These are phyloP conservation scores for Solanum hybrid DNA, from an alignment of 305 asterid genomes.

Conservation along the genomic window DNA sequence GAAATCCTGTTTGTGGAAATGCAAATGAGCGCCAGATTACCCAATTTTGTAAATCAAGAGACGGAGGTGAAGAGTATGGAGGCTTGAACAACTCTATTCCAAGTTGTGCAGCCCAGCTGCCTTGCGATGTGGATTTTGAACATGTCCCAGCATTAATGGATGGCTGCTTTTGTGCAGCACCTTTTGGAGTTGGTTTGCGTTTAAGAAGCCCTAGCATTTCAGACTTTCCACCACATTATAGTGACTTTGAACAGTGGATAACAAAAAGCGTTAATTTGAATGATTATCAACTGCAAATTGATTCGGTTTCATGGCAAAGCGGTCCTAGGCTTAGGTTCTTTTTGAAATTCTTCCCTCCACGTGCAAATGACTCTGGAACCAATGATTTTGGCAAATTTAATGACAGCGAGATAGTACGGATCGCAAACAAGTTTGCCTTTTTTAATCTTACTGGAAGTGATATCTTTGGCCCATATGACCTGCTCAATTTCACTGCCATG, in stretches of 20 bases:
- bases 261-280: constrained; percentile 43
- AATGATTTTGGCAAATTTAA: constrained; percentile 30
- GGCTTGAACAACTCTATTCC: constrained; percentile 15
- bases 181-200: constrained; percentile 76
- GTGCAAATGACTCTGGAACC: constrained; percentile 6
- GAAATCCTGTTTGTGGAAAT: constrained; percentile 61
- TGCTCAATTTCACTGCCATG: constrained; percentile 70
- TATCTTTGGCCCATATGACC: constrained; percentile 91
- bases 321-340: constrained; percentile 81
- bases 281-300: constrained; percentile 48
- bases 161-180: constrained; percentile 75
- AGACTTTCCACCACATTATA: constrained; percentile 50
- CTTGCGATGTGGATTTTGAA: constrained; percentile 49
- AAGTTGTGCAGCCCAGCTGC: constrained; percentile 27
- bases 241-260: constrained; percentile 45
- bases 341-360: constrained; percentile 58
- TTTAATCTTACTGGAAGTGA: constrained; percentile 60
- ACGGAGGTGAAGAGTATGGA: constrained; percentile 20
- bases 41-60: constrained; percentile 50
- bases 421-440: constrained; percentile 49
- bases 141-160: constrained; percentile 46
- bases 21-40: constrained; percentile 16
- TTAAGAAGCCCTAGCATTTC: constrained; percentile 86
- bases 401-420: constrained; percentile 51
- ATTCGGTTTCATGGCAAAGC: constrained; percentile 50